phyloP scores from a whole-genome alignment of 202 grass and related monocot genomes.

The Elaeis oleifera region DNA sequence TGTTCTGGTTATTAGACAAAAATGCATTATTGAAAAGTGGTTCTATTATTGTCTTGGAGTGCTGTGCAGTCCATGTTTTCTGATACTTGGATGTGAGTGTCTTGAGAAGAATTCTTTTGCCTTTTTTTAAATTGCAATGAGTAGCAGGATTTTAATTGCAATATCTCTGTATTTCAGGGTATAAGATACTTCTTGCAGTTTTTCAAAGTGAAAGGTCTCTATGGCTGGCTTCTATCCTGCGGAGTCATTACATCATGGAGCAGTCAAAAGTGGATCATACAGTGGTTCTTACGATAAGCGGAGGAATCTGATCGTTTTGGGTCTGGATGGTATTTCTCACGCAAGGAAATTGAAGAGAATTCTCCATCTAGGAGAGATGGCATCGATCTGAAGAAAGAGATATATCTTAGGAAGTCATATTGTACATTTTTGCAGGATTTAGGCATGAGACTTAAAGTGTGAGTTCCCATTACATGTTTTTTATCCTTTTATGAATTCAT shows the following conservation, averaged over 20 bases:
- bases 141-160: no score
- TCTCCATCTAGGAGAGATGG: constrained; percentile 12
- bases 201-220: neutral
- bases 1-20: no score
- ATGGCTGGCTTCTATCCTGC: constrained; percentile 40
- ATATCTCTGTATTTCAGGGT: no score
- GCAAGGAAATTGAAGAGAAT: constrained; percentile 20
- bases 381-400: constrained; percentile 15
- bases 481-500: no score
- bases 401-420: constrained; percentile 13
- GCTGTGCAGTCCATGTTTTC: no score
- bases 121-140: no score
- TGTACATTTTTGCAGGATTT: constrained; percentile 18
- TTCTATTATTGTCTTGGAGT: no score
- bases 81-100: no score
- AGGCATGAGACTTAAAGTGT: constrained; percentile 22
- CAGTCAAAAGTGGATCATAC: constrained; percentile 61
- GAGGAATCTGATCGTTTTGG: constrained; percentile 44
- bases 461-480: neutral
- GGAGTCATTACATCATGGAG: constrained; percentile 44
- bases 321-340: constrained; percentile 76
- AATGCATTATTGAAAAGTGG: no score
- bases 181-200: no score
- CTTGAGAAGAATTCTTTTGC: no score
- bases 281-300: constrained; percentile 32